A percentile compares a stretch with the other conserved stretches of the same genome.
These are phyloP conservation scores for Neckera pumila DNA, from an alignment of 225 moss, liverwort and hornwort species.

Conservation along the genomic window DNA sequence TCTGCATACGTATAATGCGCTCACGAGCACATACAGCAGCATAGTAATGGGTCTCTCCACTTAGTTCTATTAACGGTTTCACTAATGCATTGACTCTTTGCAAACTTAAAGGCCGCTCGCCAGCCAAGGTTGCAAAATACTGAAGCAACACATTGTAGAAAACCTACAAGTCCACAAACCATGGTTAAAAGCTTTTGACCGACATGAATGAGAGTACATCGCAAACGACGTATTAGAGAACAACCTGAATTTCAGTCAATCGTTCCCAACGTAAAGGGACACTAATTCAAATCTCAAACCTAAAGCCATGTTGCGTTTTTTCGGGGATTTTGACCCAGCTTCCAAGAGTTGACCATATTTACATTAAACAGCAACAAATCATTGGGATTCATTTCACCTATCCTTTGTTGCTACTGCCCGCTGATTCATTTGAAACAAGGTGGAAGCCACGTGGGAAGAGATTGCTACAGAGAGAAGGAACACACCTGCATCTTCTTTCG, in stretches of 20 bases:
- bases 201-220: neutral
- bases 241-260: neutral
- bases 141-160: slow-evolving; percentile 94
- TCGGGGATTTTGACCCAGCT: neutral
- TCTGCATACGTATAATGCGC: slow-evolving; percentile 78
- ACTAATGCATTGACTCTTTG: slow-evolving; percentile 62
- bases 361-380: neutral
- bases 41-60: slow-evolving; percentile 72
- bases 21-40: slow-evolving; percentile 93
- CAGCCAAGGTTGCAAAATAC: slow-evolving; percentile 78
- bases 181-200: neutral
- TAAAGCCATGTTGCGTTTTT: neutral
- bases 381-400: neutral
- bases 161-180: slow-evolving; percentile 35
- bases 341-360: neutral
- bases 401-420: neutral
- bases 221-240: neutral
- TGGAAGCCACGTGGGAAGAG: neutral
- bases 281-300: neutral
- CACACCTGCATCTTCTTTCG: slow-evolving; percentile 92
- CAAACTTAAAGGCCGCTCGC: slow-evolving; percentile 54
- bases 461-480: neutral
- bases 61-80: slow-evolving; percentile 76
- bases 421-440: neutral
- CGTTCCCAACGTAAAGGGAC: neutral